These are phyloP conservation scores for Pachyrhizus erosus DNA, from an alignment of 306 rosid species.

Conservation along the genomic window DNA sequence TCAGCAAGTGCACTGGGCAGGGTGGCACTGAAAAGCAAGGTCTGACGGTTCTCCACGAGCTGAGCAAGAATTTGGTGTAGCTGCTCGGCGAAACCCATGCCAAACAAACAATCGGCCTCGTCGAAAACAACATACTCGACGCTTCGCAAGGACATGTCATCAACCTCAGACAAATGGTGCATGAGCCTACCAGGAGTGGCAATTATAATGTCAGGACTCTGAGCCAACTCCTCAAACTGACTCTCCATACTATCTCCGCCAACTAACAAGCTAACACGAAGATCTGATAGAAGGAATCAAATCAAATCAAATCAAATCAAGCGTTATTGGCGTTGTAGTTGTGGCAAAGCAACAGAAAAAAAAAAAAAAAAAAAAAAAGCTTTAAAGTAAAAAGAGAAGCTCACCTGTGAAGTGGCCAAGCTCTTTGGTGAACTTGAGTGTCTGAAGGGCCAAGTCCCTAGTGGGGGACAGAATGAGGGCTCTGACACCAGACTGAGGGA, in stretches of 20 bases:
- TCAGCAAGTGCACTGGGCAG: slow-evolving; percentile 94
- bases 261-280: slow-evolving; percentile 84
- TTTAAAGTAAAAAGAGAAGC: background rate
- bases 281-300: slow-evolving; percentile 52
- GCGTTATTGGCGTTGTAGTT: too few relatives aligned
- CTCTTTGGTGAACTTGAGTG: slow-evolving; percentile 82
- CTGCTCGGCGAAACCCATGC: slow-evolving; percentile 94
- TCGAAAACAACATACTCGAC: slow-evolving; percentile 95
- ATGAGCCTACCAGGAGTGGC: slow-evolving; percentile 98
- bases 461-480: slow-evolving; percentile 90
- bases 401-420: slow-evolving; percentile 79
- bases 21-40: slow-evolving; percentile 92
- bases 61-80: slow-evolving; percentile 77
- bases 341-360: background rate
- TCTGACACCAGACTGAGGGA: slow-evolving; percentile 82
- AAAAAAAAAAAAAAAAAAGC: too few relatives aligned
- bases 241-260: slow-evolving; percentile 97
- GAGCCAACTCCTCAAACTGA: slow-evolving; percentile 88
- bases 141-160: slow-evolving; percentile 80
- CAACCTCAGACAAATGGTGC: slow-evolving; percentile 92
- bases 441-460: slow-evolving; percentile 87
- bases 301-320: background rate
- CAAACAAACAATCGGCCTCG: slow-evolving; percentile 86
- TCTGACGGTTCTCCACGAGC: slow-evolving; percentile 87
- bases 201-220: slow-evolving; percentile 83